phyloP scores from a whole-genome alignment of 2,329 filamentous ascomycete species.

The Ophiocordyceps sinensis region DNA sequence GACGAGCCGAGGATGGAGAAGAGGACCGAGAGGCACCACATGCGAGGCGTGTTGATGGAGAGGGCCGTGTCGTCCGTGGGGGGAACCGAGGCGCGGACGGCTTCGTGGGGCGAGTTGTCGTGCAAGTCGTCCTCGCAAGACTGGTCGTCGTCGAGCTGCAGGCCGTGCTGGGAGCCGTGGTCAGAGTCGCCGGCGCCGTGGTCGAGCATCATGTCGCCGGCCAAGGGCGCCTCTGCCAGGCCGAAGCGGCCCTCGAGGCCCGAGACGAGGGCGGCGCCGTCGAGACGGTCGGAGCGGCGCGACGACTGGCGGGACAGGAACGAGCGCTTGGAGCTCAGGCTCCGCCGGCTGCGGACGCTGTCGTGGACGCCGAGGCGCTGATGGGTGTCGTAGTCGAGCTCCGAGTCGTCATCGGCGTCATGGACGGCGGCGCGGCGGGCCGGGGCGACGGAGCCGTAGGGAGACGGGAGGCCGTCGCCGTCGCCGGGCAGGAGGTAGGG shows the following conservation, averaged over 20 bases:
- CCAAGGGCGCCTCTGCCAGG: conserved; percentile 30
- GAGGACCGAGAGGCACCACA: conserved; percentile 70
- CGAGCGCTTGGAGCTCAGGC: conserved; percentile 18
- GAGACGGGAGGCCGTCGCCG: conserved; percentile 10
- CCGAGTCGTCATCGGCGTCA: conserved; percentile 20
- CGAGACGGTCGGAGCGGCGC: conserved; percentile 32
- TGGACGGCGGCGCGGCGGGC: conserved; percentile 16
- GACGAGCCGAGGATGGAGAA: conserved; percentile 72
- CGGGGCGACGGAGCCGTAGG: conserved; percentile 23
- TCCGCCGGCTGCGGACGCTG: conserved; percentile 12
- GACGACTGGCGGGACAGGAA: conserved; percentile 16
- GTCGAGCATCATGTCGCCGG: conserved; percentile 29
- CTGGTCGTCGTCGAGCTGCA: conserved; percentile 21
- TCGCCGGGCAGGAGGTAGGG: conserved; percentile 19
- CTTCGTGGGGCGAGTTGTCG: conserved; percentile 63
- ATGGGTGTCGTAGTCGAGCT: conserved; percentile 15
- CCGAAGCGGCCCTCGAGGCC: conserved; percentile 40
- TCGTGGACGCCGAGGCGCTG: conserved; percentile 19
- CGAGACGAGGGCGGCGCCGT: conserved; percentile 33
- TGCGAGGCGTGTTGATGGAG: conserved; percentile 78
- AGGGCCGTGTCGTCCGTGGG: conserved; percentile 60
- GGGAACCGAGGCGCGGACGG: conserved; percentile 67
- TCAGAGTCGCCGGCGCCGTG: conserved; percentile 24
- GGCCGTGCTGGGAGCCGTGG: conserved; percentile 19
- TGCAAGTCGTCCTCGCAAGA: conserved; percentile 40